These are phyloP conservation scores for Paradendryphiella salina DNA, from an alignment of 2,329 filamentous ascomycete species.

Conservation along the genomic window DNA sequence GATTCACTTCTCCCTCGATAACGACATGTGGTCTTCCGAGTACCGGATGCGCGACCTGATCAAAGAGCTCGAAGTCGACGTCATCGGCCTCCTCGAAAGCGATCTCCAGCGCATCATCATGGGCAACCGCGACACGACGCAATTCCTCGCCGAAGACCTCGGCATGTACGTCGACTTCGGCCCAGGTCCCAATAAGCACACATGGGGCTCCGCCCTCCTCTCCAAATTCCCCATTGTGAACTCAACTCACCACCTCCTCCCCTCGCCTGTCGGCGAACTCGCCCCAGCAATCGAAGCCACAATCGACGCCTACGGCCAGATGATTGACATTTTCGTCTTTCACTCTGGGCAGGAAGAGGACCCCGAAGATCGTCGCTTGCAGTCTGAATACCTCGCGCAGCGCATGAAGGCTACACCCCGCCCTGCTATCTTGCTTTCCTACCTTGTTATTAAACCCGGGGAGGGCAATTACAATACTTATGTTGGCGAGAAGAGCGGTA, in stretches of 20 bases:
- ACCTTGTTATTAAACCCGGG: constrained; percentile 86
- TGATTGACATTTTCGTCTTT: constrained; percentile 95
- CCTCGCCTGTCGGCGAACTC: constrained; percentile 89
- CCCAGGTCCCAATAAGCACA: constrained; percentile 97
- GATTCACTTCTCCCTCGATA: constrained; percentile 95
- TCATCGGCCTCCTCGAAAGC: constrained; percentile 90
- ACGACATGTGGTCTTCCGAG: constrained; percentile 98
- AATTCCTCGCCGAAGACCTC: constrained; percentile 91
- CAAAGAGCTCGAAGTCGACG: constrained; percentile 93
- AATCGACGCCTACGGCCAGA: constrained; percentile 84
- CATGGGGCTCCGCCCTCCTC: constrained; percentile 89
- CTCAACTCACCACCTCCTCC: constrained; percentile 92
- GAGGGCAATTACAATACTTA: constrained; percentile 98
- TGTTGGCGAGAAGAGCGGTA: constrained; percentile 81
- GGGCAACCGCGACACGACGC: constrained; percentile 96
- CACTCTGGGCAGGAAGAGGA: constrained; percentile 99
- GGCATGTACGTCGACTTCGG: constrained; percentile 99
- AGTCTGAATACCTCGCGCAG: constrained; percentile 81
- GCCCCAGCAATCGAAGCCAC: constrained; percentile 98
- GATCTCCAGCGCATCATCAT: constrained; percentile 98
- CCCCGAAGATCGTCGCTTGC: constrained; percentile 82
- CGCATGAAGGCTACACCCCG: constrained; percentile 83
- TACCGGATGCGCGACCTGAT: constrained; percentile 89
- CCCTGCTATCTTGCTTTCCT: constrained; percentile 83
- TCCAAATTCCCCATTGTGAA: constrained; percentile 98